Base-by-base conservation (phyloP, 75 land plant species). In the Picea sitchensis region DNA sequence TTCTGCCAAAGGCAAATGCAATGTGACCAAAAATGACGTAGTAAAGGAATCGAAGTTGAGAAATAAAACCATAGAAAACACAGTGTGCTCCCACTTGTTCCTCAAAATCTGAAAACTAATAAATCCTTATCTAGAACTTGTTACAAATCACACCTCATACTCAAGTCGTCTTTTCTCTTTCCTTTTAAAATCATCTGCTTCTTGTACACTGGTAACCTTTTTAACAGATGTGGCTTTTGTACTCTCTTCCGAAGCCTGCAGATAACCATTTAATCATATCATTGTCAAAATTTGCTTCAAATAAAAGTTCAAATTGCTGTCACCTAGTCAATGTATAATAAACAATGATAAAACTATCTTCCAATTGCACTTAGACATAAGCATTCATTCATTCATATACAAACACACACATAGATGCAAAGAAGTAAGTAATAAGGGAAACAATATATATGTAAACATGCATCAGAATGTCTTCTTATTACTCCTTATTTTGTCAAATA, bases 101-200 rank as follows among this genome's bases (percentile, higher is more conserved):
- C 14, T 68, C 34, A 15, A 31, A 60, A 15, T 1, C 14, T 38
- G 32, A 36, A 78, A 9, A 56, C 18, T 32, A 9, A 44, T 3
- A 12, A 75, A 38, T 2, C 38, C 0, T 20, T 54, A 0, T 21
- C 21, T 30, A 58, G 26, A 23, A 15, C 17, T 41, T 59, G 51
- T 18, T 15, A 3, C 51, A 30, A 26, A 5, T 69, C 78, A 18
- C 68, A 95, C 98, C 94, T 96, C 98, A 32, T 81, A 82, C 76
- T 96, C 95, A 68, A 87, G 59, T 76, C 84, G 84, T 78, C 89
- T 88, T 81, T 92, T 96, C 74, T 90, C 93, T 80, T 89, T 90
- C 86, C 88, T 73, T 80, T 92, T 88, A 11, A 85, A 73, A 31
- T 94, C 94, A 76, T 94, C 90, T 23, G 94, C 96, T 82, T 95